These are phyloP conservation scores for Candida quercuum DNA, from an alignment of 805 yeast genomes.

Conservation along the genomic window DNA sequence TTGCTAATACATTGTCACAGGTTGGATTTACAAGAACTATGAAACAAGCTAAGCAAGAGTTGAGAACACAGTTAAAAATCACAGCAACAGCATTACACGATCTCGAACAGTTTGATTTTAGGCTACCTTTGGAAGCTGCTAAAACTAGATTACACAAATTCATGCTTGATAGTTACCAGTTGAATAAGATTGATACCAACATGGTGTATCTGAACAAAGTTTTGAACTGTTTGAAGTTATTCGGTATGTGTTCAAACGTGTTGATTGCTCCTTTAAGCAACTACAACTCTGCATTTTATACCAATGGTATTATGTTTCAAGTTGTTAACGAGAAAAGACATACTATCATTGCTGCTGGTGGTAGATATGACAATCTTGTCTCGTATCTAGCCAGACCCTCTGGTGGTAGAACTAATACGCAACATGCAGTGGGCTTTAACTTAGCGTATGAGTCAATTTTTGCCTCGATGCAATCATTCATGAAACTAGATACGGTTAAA, in stretches of 20 bases:
- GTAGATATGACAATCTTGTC: slow-evolving; percentile 79
- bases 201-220: slow-evolving; percentile 59
- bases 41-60: slow-evolving; percentile 49
- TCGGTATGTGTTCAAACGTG: slow-evolving; percentile 56
- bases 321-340: slow-evolving; percentile 54
- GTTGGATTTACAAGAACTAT: slow-evolving; percentile 64
- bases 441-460: slow-evolving; percentile 68
- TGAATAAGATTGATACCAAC: slow-evolving; percentile 56
- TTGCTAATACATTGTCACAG: slow-evolving; percentile 69
- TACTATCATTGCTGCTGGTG: slow-evolving; percentile 79
- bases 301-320: slow-evolving; percentile 84
- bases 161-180: slow-evolving; percentile 68
- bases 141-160: slow-evolving; percentile 56
- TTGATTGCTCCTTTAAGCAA: slow-evolving; percentile 78
- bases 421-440: slow-evolving; percentile 82
- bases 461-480: slow-evolving; percentile 43
- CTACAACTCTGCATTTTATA: slow-evolving; percentile 74
- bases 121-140: slow-evolving; percentile 61
- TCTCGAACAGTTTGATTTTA: slow-evolving; percentile 73
- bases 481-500: slow-evolving; percentile 30
- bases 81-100: slow-evolving; percentile 82
- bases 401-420: slow-evolving; percentile 28
- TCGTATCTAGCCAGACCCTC: slow-evolving; percentile 58
- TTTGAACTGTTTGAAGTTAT: slow-evolving; percentile 41
- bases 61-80: slow-evolving; percentile 64